Evolutionary conservation across 352 stramenopile species (phyloP), one percentile per base, ranked within the genome.

Genomic region (Achlya hypogyna): DNA sequence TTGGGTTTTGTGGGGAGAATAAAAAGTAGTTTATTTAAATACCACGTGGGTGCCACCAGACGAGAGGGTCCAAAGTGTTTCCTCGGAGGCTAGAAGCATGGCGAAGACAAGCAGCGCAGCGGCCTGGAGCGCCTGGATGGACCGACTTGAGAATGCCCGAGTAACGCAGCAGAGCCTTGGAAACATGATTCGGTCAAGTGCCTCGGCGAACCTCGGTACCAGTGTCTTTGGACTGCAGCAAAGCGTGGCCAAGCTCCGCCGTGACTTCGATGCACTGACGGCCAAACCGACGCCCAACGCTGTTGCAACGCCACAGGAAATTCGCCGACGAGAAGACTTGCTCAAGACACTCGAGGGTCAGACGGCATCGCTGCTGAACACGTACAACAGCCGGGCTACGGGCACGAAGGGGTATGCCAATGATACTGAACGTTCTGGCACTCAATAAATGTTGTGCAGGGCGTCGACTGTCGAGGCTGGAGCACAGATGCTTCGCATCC

Each of bases 201-300:
- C 91, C 65, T 69, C 74, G 22, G 69, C 78, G 2, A 71, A 79
- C 23, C 76, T 91, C 43, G 83, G 83, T 63, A 89, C 83, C 22
- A 92, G 85, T 73, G 85, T 88, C 42, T 94, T 91, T 67, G 83
- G 82, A 42, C 67, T 94, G 68, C 85, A 94, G 71, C 85, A 94
- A 76, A 90, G 79, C 54, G 78, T 85, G n/a, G 76, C 83, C 59
- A 82, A 83, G 35, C 76, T 94, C 12, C 82, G 85, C 54, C 81
- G 85, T 66, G 85, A 94, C 69, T 94, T 90, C 34, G 82, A 92
- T 25, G 79, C 91, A 67, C 56, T 67, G 60, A 67, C 60, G n/a
- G 40, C 38, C 4, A 27, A 2, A 29, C 43, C 60, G 10, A 67
- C 60, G 31, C 23, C 60, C 18, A 67, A 67, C 34, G 29, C 60